Evolutionary conservation across 2,329 filamentous ascomycete species (phyloP).

Genomic region (Exophiala xenobiotica): DNA sequence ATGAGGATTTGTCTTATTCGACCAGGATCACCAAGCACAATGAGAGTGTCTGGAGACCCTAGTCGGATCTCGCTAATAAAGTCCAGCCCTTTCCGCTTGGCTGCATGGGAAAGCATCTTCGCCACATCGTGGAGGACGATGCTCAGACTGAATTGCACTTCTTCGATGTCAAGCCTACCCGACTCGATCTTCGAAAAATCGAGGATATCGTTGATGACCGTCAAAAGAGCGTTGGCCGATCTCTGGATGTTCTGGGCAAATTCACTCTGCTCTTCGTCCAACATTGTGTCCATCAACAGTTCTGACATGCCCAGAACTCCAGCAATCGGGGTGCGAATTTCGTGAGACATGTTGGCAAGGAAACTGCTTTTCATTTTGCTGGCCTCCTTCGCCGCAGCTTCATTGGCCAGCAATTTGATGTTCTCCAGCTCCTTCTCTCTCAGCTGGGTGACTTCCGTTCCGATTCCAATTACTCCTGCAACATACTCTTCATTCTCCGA

Average conservation of each 20-base stretch:
- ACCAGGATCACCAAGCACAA: constrained; percentile 75
- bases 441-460: constrained; percentile 75
- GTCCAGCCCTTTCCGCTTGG: constrained; percentile 68
- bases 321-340: constrained; percentile 75
- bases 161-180: constrained; percentile 72
- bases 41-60: constrained; percentile 62
- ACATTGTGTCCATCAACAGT: constrained; percentile 65
- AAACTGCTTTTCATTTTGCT: constrained; percentile 79
- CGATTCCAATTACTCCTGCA: constrained; percentile 74
- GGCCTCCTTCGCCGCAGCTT: constrained; percentile 75
- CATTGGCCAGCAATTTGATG: constrained; percentile 68
- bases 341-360: constrained; percentile 77
- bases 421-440: constrained; percentile 69
- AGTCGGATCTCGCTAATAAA: constrained; percentile 66
- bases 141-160: constrained; percentile 74
- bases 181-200: constrained; percentile 82
- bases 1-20: constrained; percentile 74
- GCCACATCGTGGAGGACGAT: constrained; percentile 72
- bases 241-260: constrained; percentile 76
- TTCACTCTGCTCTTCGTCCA: constrained; percentile 70
- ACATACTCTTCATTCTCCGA: constrained; percentile 54
- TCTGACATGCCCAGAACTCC: constrained; percentile 81
- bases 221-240: constrained; percentile 73
- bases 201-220: constrained; percentile 80
- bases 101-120: constrained; percentile 76